Conservation (phyloP, 345 rosid species). For the Citropsis articulata region DNA sequence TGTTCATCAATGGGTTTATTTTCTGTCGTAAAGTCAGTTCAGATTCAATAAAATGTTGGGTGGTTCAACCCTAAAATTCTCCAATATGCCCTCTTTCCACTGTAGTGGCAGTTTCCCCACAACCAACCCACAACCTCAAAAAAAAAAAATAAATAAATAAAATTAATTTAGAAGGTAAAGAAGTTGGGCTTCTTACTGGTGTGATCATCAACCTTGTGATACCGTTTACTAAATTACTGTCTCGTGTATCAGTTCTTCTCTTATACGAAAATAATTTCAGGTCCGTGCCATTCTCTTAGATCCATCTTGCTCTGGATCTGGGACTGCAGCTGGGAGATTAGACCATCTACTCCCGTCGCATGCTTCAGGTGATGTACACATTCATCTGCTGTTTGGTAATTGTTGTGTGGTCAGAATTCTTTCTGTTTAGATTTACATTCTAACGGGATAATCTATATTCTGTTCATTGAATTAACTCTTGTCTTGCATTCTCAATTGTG, state of each 20-base stretch:
- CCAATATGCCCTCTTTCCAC: not conserved
- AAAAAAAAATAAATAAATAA: too few species aligned
- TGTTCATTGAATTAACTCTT: not conserved
- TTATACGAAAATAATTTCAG: conserved; percentile 32
- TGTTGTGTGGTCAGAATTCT: not conserved
- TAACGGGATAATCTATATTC: not conserved
- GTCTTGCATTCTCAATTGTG: not conserved
- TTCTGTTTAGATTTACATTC: not conserved
- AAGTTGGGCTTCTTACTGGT: not conserved
- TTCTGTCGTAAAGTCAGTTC: not conserved
- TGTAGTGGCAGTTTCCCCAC: too few species aligned
- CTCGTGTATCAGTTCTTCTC: not conserved
- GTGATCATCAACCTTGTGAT: not conserved
- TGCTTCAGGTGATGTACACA: conserved; percentile 32
- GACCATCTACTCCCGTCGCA: conserved; percentile 92
- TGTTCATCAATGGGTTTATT: not conserved
- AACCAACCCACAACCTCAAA: too few species aligned
- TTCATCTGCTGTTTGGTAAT: not conserved
- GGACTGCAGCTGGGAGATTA: conserved; percentile 74
- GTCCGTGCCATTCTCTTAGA: conserved; percentile 82
- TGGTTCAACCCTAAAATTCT: conserved; percentile 11
- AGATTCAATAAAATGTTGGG: not conserved
- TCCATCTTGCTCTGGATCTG: conserved; percentile 97
- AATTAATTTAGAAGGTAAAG: not conserved
- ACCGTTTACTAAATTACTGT: not conserved